Evolutionary conservation across 129 eudicot genomes (phyloP), one percentile per base, ranked within the genome.

Genomic region (Flaveria bidentis): DNA sequence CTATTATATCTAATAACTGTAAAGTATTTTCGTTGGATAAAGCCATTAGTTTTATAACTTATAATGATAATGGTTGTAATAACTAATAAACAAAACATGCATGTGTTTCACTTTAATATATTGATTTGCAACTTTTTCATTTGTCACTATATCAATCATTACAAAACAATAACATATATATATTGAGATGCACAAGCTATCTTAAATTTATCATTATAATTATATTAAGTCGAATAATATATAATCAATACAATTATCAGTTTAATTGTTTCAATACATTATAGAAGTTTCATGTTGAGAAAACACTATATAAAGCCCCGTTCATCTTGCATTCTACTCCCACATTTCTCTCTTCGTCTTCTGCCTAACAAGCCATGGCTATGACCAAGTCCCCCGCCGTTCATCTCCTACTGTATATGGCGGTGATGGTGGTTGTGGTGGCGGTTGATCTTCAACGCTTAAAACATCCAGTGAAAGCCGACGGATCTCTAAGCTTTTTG

Each of bases 401-500:
- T 50, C 56, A 50, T 72, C 49, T 77, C 12, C 7, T 73, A 23
- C 33, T 73, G 14, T 30, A 11, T 5, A 23, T 36, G 76, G 61
- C 71, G 9, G 33, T 45, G 44, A 33, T 20, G 51, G 62, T 45
- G 74, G 76, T 42, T 33, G 16, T 80, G 68, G 61, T 22, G 75
- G 78, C 12, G 61, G 86, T 78, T 0, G 81, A 84, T 70, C 82
- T 88, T 42, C 72, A 62, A 28, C 84, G 80, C 18, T 79, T 87
- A 61, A 70, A 85, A 20, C 96, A 87, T 66, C 78, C 81, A 17
- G 53, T 49, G 10, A 90, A 90, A 74, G 55, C 77, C 22, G 87
- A 87, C 47, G 88, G 84, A 45, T 77, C 92, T 18, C 69, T 90
- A 23, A 77, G 84, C 14, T 76, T 90, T 84, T 63, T 90, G 85